phyloP scores from a whole-genome alignment of 108 stramenopile genomes.

The Fistulifera pelliculosa region DNA sequence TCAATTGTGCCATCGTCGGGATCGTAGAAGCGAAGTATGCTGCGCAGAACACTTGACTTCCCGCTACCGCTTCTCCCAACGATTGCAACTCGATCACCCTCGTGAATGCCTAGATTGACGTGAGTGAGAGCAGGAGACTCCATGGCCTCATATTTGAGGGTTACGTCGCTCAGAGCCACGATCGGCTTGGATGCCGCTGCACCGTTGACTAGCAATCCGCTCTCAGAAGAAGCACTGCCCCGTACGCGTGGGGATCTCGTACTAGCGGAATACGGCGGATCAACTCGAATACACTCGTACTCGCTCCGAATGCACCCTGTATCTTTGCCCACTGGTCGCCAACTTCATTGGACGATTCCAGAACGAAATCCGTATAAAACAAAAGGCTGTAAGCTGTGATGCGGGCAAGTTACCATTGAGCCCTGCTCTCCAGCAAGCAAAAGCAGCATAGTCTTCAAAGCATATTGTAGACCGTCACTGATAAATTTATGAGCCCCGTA shows the following conservation, averaged over 20 bases:
- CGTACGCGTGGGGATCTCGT: conserved; percentile 35
- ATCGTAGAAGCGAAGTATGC: conserved; percentile 92
- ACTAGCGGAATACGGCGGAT: conserved; percentile 56
- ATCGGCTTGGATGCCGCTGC: conserved; percentile 17
- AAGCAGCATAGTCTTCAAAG: conserved; percentile 49
- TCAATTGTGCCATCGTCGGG: conserved; percentile 66
- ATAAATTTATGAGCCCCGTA: conserved; percentile 77
- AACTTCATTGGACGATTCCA: conserved; percentile 76
- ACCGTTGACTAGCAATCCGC: conserved; percentile 1
- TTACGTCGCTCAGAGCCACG: conserved; percentile 52
- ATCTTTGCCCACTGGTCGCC: conserved; percentile 87
- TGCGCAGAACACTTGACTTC: conserved; percentile 81
- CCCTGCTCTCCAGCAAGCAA: conserved; percentile 60
- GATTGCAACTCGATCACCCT: conserved; percentile 87
- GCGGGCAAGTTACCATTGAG: conserved; percentile 51
- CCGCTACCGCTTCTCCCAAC: conserved; percentile 91
- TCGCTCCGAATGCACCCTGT: conserved; percentile 71
- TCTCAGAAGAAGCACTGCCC: background rate
- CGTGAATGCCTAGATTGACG: conserved; percentile 64
- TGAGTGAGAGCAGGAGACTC: conserved; percentile 53
- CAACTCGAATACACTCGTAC: conserved; percentile 75
- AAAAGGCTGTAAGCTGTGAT: conserved; percentile 59
- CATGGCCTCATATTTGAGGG: conserved; percentile 58
- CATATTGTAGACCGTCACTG: conserved; percentile 61
- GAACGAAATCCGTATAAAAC: conserved; percentile 76